These are phyloP conservation scores for Trametes punicea DNA, from an alignment of 768 basidiomycete genomes.

Conservation along the genomic window DNA sequence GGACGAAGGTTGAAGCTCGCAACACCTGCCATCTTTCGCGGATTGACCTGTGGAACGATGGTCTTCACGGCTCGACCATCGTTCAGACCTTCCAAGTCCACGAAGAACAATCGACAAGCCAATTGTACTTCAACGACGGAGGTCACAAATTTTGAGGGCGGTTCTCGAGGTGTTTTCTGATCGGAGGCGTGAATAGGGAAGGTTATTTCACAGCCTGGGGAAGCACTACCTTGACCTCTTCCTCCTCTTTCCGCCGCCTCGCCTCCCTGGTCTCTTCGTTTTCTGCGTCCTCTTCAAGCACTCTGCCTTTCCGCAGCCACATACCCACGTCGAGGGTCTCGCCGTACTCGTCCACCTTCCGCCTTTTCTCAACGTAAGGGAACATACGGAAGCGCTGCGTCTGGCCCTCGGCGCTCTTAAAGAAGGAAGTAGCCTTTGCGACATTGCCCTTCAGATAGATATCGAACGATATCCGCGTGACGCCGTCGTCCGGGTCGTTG, in stretches of 20 bases:
- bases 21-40: constrained; percentile 80
- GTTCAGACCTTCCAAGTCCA: constrained; percentile 95
- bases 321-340: constrained; percentile 93
- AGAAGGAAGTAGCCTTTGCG: constrained; percentile 80
- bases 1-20: not conserved
- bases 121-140: constrained; percentile 75
- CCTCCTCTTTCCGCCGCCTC: constrained; percentile 68
- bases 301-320: constrained; percentile 91
- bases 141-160: constrained; percentile 87
- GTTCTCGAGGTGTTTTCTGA: constrained; percentile 76
- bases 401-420: constrained; percentile 71
- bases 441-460: constrained; percentile 98
- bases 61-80: constrained; percentile 97
- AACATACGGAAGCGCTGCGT: constrained; percentile 93
- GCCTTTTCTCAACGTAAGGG: constrained; percentile 90
- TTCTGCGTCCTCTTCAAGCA: constrained; percentile 87
- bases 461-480: constrained; percentile 84
- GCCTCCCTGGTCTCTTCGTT: constrained; percentile 75
- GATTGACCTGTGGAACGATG: constrained; percentile 94
- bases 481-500: constrained; percentile 71
- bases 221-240: constrained; percentile 68
- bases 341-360: constrained; percentile 92
- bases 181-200: too few species aligned
- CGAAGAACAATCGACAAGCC: constrained; percentile 82
- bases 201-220: not conserved